Percentiles rank a stretch among this genome's conserved stretches.
These are phyloP conservation scores for Naumovozyma castellii DNA, from an alignment of 805 yeast species.

Conservation along the genomic window DNA sequence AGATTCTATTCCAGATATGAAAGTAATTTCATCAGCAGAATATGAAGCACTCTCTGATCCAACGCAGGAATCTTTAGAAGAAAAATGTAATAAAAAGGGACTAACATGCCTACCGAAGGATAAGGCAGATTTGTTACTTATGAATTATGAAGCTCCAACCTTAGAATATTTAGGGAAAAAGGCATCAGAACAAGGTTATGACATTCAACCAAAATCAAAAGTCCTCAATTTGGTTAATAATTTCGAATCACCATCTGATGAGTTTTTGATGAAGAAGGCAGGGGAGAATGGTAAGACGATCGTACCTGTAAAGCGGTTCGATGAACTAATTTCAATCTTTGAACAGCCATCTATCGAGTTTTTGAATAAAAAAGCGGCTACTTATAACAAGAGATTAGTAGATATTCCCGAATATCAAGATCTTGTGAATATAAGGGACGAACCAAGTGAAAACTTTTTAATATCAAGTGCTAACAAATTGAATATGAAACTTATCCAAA, in stretches of 20 bases:
- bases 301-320: conserved; percentile 1
- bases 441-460: conserved; percentile 7
- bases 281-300: neutral
- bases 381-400: conserved; percentile 1
- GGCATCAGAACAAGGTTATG: conserved; percentile 9
- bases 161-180: conserved; percentile 19
- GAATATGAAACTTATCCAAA: conserved; percentile 13
- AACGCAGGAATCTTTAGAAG: neutral
- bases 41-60: neutral
- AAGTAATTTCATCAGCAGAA: neutral
- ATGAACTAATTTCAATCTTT: neutral
- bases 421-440: neutral
- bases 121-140: neutral
- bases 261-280: neutral
- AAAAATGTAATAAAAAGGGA: neutral
- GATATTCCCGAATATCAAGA: neutral
- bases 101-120: neutral
- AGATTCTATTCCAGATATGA: neutral
- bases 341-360: neutral
- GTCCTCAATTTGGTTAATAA: neutral
- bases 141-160: conserved; percentile 9
- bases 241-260: conserved; percentile 1
- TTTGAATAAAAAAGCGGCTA: conserved; percentile 1
- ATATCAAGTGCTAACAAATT: conserved; percentile 6
- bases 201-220: neutral